phyloP scores from a whole-genome alignment of 2,329 filamentous ascomycete species.

The Phialophora chinensis region DNA sequence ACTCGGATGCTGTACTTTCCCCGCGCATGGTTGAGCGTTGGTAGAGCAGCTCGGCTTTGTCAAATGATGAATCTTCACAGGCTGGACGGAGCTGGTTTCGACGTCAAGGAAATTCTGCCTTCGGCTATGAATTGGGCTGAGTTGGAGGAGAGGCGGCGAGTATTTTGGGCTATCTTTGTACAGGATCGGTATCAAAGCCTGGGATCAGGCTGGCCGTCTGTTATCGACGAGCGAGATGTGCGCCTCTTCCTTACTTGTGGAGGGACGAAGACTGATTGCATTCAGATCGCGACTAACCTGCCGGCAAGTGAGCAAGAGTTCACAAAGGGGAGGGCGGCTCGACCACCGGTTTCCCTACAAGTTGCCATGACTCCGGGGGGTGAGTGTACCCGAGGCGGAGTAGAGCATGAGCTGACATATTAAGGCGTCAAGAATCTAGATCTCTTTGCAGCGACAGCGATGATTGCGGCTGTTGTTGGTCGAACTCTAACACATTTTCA shows the following conservation, averaged over 20 bases:
- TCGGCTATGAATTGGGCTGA: conserved; percentile 43
- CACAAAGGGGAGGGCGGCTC: neutral
- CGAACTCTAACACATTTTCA: conserved; percentile 15
- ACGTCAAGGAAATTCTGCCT: conserved; percentile 15
- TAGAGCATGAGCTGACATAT: neutral
- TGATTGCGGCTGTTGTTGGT: conserved; percentile 11
- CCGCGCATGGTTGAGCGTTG: conserved; percentile 18
- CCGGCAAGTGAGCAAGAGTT: conserved; percentile 17
- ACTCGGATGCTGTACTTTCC: conserved; percentile 15
- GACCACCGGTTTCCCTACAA: neutral
- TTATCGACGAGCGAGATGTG: conserved; percentile 20
- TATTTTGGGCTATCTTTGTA: conserved; percentile 49
- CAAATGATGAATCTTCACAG: conserved; percentile 22
- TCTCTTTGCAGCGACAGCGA: conserved; percentile 16
- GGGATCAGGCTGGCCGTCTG: conserved; percentile 15
- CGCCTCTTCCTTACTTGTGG: neutral
- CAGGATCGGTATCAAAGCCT: conserved; percentile 41
- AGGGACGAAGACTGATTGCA: neutral
- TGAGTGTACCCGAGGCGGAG: neutral
- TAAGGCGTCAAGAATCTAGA: conserved; percentile 8
- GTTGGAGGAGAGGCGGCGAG: conserved; percentile 46
- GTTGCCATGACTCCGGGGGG: conserved; percentile 14
- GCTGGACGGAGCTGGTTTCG: conserved; percentile 13
- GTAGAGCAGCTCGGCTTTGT: conserved; percentile 11
- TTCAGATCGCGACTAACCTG: conserved; percentile 5